phyloP scores from a whole-genome alignment of 2,329 filamentous ascomycete species.

The Neurospora sp. region DNA sequence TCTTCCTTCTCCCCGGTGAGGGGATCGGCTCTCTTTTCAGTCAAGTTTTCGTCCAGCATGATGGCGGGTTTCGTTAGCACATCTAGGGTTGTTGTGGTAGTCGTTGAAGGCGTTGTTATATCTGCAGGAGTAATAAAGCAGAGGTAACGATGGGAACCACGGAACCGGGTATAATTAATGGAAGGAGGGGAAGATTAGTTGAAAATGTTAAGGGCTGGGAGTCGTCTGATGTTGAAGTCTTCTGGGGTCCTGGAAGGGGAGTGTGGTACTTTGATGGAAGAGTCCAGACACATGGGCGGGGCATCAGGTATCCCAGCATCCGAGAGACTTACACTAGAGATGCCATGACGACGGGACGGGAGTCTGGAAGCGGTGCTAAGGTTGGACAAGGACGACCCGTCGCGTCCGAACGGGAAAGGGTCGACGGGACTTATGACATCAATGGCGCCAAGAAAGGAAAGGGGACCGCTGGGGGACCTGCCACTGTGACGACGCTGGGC shows the following conservation, averaged over 20 bases:
- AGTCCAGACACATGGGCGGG: background rate
- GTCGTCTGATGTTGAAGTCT: background rate
- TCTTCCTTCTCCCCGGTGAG: slow-evolving; percentile 3
- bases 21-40: background rate
- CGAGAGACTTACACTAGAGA: background rate
- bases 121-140: background rate
- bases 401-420: background rate
- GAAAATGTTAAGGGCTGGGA: background rate
- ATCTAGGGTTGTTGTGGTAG: background rate
- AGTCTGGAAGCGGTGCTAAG: background rate
- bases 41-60: background rate
- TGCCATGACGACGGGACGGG: background rate
- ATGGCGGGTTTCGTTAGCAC: background rate
- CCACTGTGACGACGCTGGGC: too few relatives aligned
- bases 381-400: background rate
- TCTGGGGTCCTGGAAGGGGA: background rate
- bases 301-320: background rate
- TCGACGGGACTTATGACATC: slow-evolving; percentile 11
- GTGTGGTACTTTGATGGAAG: background rate
- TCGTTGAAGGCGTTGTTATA: background rate
- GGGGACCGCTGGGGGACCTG: background rate
- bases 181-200: background rate
- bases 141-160: background rate
- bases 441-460: slow-evolving; percentile 6
- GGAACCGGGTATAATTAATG: background rate